Base-by-base conservation (phyloP, 2,329 filamentous ascomycete species). In the Diaporthe velutina region DNA sequence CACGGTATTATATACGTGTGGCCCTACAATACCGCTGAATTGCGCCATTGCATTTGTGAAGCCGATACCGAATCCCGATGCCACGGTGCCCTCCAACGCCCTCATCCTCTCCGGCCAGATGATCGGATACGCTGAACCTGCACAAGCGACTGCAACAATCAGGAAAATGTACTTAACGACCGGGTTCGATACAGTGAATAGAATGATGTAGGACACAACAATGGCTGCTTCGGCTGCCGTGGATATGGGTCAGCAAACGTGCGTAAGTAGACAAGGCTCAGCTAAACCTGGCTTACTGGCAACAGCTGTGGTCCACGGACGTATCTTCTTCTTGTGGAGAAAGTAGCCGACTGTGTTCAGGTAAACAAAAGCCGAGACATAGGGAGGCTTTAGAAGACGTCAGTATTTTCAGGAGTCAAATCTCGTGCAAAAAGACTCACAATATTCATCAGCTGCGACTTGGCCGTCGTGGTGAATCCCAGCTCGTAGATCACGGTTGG, bases 101-200 rank as follows among this genome's bases (percentile, higher is more conserved):
- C 84, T 81, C 70, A 86, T 86, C 1, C 84, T 82, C 76, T 86
- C 84, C 10, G 84, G 84, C 84, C 84, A 86, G 76, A 86, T 86
- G 54, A 85, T 82, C 0, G 84, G 84, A 73, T 85, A 86, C 8
- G 83, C 83, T 7, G 83, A 85, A 4, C 83, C 83, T 1, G 84
- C 82, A 70, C 83, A 85, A 2, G 81, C 79, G 0, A 80, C 79
- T 19, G 78, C 83, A 7, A 85, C 78, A 30, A 85, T 81, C 33
- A 85, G 75, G 50, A 79, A 82, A 12, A 84, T 71, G 66, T 85
- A 84, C 72, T 83, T 83, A 45, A 83, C 83, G 2, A 82, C 40
- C 4, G 60, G 38, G 25, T 64, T 64, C 1, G 40, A 22, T 8
- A 48, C 25, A 4, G 60, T 64, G 60, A 64, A 64, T 9, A 64